These are phyloP conservation scores for Penstemon barbatus DNA, from an alignment of 257 asterid species.

Conservation along the genomic window DNA sequence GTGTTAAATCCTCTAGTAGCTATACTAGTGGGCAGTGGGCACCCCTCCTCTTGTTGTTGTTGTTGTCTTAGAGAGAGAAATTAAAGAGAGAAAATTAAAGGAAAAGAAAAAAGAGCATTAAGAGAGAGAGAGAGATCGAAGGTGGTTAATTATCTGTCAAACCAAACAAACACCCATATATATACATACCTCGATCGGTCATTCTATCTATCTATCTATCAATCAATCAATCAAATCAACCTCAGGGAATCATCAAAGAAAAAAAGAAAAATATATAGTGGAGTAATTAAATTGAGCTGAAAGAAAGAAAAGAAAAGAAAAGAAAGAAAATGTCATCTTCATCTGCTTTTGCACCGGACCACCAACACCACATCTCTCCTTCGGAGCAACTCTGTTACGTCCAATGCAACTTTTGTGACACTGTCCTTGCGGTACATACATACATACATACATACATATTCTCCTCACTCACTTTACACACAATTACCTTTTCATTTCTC, in stretches of 20 bases:
- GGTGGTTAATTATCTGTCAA: constrained; percentile 57
- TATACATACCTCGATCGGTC: constrained; percentile 61
- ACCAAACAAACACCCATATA: constrained; percentile 33
- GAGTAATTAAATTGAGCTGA: neutral
- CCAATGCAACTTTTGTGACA: constrained; percentile 87
- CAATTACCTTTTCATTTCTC: neutral
- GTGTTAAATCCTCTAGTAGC: constrained; percentile 32
- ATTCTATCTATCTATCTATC: constrained; percentile 72
- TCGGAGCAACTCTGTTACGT: constrained; percentile 96
- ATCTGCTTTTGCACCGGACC: constrained; percentile 75
- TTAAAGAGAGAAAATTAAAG: constrained; percentile 10
- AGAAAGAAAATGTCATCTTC: constrained; percentile 72
- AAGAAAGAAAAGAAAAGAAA: constrained; percentile 8
- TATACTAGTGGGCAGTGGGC: constrained; percentile 42
- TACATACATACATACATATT: neutral
- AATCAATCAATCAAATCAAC: constrained; percentile 87
- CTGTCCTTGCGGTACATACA: constrained; percentile 85
- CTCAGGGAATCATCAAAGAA: constrained; percentile 39
- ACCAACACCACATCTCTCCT: constrained; percentile 54
- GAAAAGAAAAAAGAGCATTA: neutral
- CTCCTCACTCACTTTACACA: neutral
- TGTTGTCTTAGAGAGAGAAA: neutral
- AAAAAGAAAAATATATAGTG: neutral
- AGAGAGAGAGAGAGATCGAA: constrained; percentile 42
- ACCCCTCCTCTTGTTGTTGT: neutral